These are phyloP conservation scores for Yamadazyma aaseri DNA, from an alignment of 1,139 yeast genomes.

Conservation along the genomic window DNA sequence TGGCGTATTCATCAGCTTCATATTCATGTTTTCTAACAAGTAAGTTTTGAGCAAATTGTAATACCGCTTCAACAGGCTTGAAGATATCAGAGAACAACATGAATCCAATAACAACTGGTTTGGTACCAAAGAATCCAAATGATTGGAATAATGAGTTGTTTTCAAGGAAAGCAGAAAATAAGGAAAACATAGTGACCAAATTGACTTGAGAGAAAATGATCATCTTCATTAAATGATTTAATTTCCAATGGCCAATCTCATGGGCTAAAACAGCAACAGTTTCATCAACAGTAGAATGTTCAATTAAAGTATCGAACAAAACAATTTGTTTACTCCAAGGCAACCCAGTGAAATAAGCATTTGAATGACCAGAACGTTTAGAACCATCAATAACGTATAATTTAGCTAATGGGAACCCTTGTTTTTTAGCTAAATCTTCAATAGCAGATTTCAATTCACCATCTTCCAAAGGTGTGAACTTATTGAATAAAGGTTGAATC, in stretches of 20 bases:
- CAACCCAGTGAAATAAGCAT: constrained; percentile 91
- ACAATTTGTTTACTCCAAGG: constrained; percentile 98
- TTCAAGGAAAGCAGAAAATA: constrained; percentile 76
- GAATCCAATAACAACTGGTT: constrained; percentile 82
- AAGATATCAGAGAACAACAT: constrained; percentile 70
- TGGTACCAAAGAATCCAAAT: constrained; percentile 65
- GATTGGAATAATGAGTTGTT: constrained; percentile 74
- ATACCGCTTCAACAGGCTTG: constrained; percentile 70
- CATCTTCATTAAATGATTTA: constrained; percentile 77
- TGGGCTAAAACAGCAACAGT: constrained; percentile 95
- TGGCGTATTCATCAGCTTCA: constrained; percentile 89
- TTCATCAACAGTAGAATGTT: constrained; percentile 72
- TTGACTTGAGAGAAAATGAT: constrained; percentile 64
- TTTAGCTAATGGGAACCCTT: constrained; percentile 82
- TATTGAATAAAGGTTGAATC: constrained; percentile 90
- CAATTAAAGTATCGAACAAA: constrained; percentile 83
- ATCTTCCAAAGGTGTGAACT: constrained; percentile 83
- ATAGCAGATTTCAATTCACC: constrained; percentile 84
- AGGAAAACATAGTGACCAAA: constrained; percentile 60
- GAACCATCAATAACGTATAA: constrained; percentile 92
- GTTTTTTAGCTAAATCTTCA: constrained; percentile 71
- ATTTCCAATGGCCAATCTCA: constrained; percentile 97
- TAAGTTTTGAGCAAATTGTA: constrained; percentile 66
- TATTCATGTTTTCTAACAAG: constrained; percentile 84
- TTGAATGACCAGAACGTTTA: constrained; percentile 91